Evolutionary conservation across 140 eudicot genomes (phyloP), one percentile per base, ranked within the genome.

Genomic region (Oenanthe javanica): DNA sequence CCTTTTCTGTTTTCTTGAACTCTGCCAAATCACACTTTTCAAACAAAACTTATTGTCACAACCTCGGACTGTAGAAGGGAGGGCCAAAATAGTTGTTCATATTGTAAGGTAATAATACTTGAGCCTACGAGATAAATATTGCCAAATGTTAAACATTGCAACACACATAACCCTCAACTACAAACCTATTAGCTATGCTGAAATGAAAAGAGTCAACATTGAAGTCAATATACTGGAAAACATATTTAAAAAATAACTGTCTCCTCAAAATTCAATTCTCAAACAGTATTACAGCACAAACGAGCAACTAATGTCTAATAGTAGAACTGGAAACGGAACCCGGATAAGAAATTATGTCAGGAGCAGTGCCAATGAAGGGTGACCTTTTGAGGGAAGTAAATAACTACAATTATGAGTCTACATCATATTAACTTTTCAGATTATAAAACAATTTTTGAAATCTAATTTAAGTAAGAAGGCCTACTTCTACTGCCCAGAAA

Each of bases 401-500:
- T 31, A 31, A 31, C 31, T 31, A 31, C 31, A 31, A 31, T 31
- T 31, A 31, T 31, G 31, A 31, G 31, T 31, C 31, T 31, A 31
- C 31, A 31, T 31, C 31, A 31, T 31, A 31, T 31, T 31, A 31
- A 40, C 77, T 23, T 77, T 66, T 47, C 38, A 16, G 50, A 72
- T 82, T 72, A 74, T 42, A 84, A 80, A 84, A 80, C 77, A 67
- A 78, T 78, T 81, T 72, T 83, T 82, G 72, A 46, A 74, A 47
- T 83, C 77, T 72, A 79, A 81, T 77, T 86, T 72, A 81, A 38
- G 81, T 73, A 73, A 42, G 51, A 71, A 38, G 10, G 82, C 72
- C 85, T 81, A 84, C 88, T 80, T 78, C 87, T 85, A 90, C 85
- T 82, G 83, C 88, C 87, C 82, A 61, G 61, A 48, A 48, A 50